A percentile compares a stretch with the other conserved stretches of the same genome.
These are phyloP conservation scores for Abelmoschus esculentus DNA, from an alignment of 345 rosid genomes.

Conservation along the genomic window DNA sequence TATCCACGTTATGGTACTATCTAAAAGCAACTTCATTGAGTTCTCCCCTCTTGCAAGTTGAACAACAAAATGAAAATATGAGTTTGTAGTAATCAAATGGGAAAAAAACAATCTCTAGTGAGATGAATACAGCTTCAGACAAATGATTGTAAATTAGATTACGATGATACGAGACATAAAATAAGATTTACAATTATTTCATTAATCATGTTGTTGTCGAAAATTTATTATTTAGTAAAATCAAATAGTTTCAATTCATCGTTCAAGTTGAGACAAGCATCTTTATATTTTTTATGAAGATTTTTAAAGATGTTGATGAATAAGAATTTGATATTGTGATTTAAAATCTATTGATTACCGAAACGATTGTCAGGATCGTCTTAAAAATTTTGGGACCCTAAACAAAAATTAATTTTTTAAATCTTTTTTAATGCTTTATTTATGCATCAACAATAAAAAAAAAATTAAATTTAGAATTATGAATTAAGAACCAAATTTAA, in stretches of 20 bases:
- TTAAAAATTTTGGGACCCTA: no score
- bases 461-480: no score
- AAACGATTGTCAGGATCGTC: no score
- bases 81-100: constrained; percentile 63
- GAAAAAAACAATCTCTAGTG: constrained; percentile 74
- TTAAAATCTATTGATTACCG: no score
- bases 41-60: constrained; percentile 68
- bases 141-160: constrained; percentile 51
- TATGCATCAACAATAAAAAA: no score
- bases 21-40: constrained; percentile 56
- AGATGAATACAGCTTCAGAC: constrained; percentile 71
- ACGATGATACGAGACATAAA: constrained; percentile 44
- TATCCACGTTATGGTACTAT: constrained; percentile 58
- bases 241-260: constrained; percentile 42
- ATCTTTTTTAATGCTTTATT: no score
- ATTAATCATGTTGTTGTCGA: constrained; percentile 47
- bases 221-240: constrained; percentile 41
- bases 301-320: constrained; percentile 57
- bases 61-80: constrained; percentile 69
- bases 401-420: no score
- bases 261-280: constrained; percentile 41
- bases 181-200: constrained; percentile 77
- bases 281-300: constrained; percentile 63
- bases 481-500: no score
- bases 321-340: constrained; percentile 44